Percentiles rank a stretch among this genome's conserved stretches.
Conservation (phyloP, 2,329 filamentous ascomycete genomes). For the Colletotrichum caudatum region DNA sequence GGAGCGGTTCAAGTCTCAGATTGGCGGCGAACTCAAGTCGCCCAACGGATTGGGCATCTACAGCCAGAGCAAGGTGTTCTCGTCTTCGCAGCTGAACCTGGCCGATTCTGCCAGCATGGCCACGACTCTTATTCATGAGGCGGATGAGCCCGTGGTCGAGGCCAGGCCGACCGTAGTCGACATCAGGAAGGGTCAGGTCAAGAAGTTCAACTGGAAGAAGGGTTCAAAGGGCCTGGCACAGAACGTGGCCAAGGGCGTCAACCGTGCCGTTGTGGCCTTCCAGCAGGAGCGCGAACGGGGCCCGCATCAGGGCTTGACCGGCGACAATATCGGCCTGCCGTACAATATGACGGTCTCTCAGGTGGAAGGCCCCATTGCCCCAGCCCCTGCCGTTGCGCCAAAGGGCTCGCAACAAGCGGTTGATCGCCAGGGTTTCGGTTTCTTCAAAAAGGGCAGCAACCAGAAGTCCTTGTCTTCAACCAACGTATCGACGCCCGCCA, state of each 20-base stretch:
- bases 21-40: constrained; percentile 61
- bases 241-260: constrained; percentile 93
- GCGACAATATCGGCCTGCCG: constrained; percentile 75
- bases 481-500: constrained; percentile 54
- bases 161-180: constrained; percentile 93
- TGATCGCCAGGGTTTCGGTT: constrained; percentile 73
- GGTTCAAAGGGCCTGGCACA: constrained; percentile 93
- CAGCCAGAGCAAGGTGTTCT: constrained; percentile 63
- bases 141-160: constrained; percentile 75
- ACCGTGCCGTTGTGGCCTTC: constrained; percentile 86
- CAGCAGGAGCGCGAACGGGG: constrained; percentile 69
- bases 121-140: constrained; percentile 70
- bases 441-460: constrained; percentile 72
- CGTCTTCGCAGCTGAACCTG: constrained; percentile 63
- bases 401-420: constrained; percentile 26
- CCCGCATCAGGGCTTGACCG: constrained; percentile 65
- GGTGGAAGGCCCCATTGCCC: constrained; percentile 53
- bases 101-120: constrained; percentile 64
- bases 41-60: constrained; percentile 71
- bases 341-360: constrained; percentile 76
- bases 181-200: constrained; percentile 91
- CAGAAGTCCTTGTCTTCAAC: constrained; percentile 63
- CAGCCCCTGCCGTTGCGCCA: constrained; percentile 31
- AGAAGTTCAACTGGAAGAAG: constrained; percentile 99
- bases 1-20: constrained; percentile 88